These are phyloP conservation scores for Sugiyamaella sp. DNA, from an alignment of 1,139 yeast species.

Conservation along the genomic window DNA sequence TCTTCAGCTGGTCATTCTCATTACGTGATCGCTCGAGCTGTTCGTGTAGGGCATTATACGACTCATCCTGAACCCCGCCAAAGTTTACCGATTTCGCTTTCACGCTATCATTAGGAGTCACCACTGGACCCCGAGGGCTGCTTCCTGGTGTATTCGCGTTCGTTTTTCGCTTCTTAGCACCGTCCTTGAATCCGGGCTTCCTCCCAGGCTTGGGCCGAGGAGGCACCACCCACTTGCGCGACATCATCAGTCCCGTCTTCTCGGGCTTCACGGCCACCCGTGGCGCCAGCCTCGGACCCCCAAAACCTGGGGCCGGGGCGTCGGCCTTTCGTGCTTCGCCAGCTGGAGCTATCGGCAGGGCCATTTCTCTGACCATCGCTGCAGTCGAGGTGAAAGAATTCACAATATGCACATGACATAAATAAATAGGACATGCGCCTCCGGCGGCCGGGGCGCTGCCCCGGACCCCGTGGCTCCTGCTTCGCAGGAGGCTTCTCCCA, in stretches of 20 bases:
- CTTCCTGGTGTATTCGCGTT: too few species aligned
- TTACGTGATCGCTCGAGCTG: constrained; percentile 19
- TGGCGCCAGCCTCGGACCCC: constrained; percentile 6
- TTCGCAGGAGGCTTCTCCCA: too few species aligned
- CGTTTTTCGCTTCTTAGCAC: constrained; percentile 4
- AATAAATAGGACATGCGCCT: too few species aligned
- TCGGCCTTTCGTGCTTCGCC: constrained; percentile 4
- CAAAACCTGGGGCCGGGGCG: too few species aligned
- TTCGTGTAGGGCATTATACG: neutral
- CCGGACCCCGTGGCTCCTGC: too few species aligned
- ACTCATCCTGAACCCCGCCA: neutral
- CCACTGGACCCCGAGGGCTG: too few species aligned
- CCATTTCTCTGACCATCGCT: constrained; percentile 10
- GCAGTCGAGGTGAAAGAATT: too few species aligned
- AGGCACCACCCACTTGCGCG: constrained; percentile 86
- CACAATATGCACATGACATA: too few species aligned
- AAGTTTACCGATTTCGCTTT: constrained; percentile 1
- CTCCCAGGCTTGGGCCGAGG: constrained; percentile 91
- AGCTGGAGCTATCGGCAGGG: constrained; percentile 25
- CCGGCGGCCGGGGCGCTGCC: too few species aligned
- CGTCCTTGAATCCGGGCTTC: constrained; percentile 59
- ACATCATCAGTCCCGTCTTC: constrained; percentile 45
- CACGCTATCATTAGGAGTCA: too few species aligned
- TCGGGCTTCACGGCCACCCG: neutral
- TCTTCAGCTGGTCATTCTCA: constrained; percentile 20